These are phyloP conservation scores for Nakataea oryzae DNA, from an alignment of 2,329 filamentous ascomycete genomes.

Conservation along the genomic window DNA sequence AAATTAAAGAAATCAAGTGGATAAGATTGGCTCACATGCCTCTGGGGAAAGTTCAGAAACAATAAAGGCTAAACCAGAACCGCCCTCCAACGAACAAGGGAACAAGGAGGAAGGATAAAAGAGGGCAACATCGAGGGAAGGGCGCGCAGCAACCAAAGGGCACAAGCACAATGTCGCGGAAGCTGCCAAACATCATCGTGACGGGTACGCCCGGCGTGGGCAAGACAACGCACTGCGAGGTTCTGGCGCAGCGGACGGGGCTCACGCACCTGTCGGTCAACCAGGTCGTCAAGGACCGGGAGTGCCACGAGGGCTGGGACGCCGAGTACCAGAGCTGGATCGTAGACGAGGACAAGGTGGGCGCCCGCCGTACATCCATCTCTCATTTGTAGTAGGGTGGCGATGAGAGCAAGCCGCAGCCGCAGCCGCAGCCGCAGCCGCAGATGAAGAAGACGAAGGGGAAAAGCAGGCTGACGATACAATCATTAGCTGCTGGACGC, in stretches of 20 bases:
- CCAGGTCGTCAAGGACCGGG: slow-evolving; percentile 78
- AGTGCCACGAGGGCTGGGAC: slow-evolving; percentile 80
- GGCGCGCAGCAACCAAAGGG: not conserved
- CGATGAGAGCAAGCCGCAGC: too few relatives aligned
- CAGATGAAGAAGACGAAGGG: too few relatives aligned
- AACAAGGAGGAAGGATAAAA: not conserved
- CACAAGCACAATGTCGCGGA: slow-evolving; percentile 26
- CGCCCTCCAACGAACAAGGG: too few relatives aligned
- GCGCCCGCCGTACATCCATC: slow-evolving; percentile 9
- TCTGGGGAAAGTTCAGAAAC: too few relatives aligned
- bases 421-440: too few relatives aligned
- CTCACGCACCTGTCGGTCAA: slow-evolving; percentile 83
- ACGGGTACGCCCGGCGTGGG: slow-evolving; percentile 94
- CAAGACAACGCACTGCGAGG: slow-evolving; percentile 87
- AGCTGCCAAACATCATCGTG: slow-evolving; percentile 77
- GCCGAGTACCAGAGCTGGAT: slow-evolving; percentile 81
- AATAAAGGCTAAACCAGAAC: not conserved
- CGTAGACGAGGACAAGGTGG: slow-evolving; percentile 90
- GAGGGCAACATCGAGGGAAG: not conserved
- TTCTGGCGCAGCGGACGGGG: slow-evolving; percentile 64
- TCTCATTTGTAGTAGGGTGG: slow-evolving; percentile 6
- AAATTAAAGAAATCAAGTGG: too few relatives aligned
- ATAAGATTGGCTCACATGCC: too few relatives aligned
- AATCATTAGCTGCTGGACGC: slow-evolving; percentile 63
- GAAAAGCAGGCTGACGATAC: slow-evolving; percentile 5